Conservation (phyloP, 257 asterid species). For the Ilex aquifolium region DNA sequence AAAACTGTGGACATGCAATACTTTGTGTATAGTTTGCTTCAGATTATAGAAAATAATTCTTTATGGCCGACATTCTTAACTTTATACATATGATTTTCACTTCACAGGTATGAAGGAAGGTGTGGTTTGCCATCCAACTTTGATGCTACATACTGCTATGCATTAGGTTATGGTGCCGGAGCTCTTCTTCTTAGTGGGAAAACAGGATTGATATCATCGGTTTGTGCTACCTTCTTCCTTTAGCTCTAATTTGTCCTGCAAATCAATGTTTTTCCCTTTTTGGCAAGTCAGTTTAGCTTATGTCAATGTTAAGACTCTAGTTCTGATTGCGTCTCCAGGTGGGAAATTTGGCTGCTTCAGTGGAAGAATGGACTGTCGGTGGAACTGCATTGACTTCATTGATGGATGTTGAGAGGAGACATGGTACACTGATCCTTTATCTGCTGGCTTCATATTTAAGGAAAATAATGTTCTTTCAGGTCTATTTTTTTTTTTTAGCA, state of each 20-base stretch:
- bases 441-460: neutral
- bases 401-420: conserved; percentile 99
- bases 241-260: too few species aligned
- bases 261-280: too few species aligned
- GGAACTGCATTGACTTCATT: conserved; percentile 93
- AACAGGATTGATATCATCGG: conserved; percentile 47
- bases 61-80: too few species aligned
- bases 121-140: conserved; percentile 96
- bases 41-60: too few species aligned
- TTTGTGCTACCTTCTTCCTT: conserved; percentile 15
- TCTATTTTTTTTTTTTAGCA: neutral
- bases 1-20: too few species aligned
- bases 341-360: conserved; percentile 92
- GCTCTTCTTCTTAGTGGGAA: conserved; percentile 30
- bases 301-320: neutral
- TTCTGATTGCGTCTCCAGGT: conserved; percentile 41
- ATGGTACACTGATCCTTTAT: conserved; percentile 38
- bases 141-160: conserved; percentile 83
- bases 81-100: conserved; percentile 9
- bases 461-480: neutral
- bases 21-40: too few species aligned
- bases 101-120: conserved; percentile 81
- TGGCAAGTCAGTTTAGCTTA: neutral
- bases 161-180: conserved; percentile 51
- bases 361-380: conserved; percentile 88